Conservation (phyloP, 2,329 filamentous ascomycete genomes). For the Cytospora piceae region DNA sequence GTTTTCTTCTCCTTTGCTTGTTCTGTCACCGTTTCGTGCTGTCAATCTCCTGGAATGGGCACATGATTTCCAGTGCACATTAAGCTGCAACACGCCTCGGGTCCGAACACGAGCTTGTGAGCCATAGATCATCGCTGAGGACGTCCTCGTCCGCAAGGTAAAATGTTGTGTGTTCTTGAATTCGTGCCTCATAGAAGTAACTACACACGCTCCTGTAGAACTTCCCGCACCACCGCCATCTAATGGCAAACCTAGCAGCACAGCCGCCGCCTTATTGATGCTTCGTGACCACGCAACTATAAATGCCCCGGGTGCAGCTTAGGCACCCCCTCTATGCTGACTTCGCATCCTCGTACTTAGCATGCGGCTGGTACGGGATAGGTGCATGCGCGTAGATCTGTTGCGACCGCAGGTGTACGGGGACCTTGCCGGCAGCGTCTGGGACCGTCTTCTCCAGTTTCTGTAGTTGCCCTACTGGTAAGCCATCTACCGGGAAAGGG, state of each 20-base stretch:
- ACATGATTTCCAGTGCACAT: too few relatives aligned
- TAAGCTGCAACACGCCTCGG: background rate
- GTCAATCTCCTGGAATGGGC: too few relatives aligned
- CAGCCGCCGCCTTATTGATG: background rate
- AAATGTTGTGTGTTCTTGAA: background rate
- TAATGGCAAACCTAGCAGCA: background rate
- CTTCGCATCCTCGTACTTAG: constrained; percentile 28
- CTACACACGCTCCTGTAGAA: background rate
- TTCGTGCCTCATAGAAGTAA: constrained; percentile 2
- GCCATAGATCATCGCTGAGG: background rate
- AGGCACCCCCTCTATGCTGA: constrained; percentile 1
- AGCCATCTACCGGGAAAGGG: background rate
- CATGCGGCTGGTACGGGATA: constrained; percentile 41
- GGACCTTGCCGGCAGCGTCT: constrained; percentile 70
- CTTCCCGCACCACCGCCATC: background rate
- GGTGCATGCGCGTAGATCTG: constrained; percentile 61
- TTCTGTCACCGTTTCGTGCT: too few relatives aligned
- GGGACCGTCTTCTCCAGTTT: constrained; percentile 82
- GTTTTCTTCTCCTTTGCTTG: too few relatives aligned
- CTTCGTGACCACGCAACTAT: background rate
- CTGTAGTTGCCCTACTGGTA: constrained; percentile 45
- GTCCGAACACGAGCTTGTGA: background rate
- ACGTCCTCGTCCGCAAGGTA: background rate
- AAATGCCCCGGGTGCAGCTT: background rate
- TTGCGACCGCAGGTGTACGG: constrained; percentile 72